phyloP scores from a whole-genome alignment of 2,329 filamentous ascomycete genomes.

The Aulographum hederae region DNA sequence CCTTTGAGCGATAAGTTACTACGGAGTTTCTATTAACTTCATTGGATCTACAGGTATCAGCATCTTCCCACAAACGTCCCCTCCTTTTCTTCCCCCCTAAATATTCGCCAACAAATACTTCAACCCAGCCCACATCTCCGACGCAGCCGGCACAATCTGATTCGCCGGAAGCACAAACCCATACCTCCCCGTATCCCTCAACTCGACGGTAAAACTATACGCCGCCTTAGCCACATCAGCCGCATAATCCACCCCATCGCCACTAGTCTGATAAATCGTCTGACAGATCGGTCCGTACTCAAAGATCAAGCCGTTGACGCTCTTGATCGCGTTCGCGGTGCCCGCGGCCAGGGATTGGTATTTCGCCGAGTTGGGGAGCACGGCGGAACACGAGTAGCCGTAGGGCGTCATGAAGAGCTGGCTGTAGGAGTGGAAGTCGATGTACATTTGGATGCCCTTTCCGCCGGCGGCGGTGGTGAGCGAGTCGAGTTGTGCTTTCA shows the following conservation, averaged over 20 bases:
- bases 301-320: constrained; percentile 30
- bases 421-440: constrained; percentile 47
- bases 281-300: constrained; percentile 32
- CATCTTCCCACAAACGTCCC: too few species aligned
- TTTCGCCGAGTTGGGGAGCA: constrained; percentile 27
- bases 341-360: constrained; percentile 31
- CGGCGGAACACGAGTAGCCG: constrained; percentile 36
- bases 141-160: constrained; percentile 28
- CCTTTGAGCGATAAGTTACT: too few species aligned
- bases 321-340: constrained; percentile 33
- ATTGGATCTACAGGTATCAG: too few species aligned
- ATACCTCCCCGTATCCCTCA: constrained; percentile 28
- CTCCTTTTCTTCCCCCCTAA: constrained; percentile 6
- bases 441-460: constrained; percentile 42
- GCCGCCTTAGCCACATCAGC: constrained; percentile 22
- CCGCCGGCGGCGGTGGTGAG: too few species aligned
- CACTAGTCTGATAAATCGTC: constrained; percentile 41
- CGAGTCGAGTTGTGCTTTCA: constrained; percentile 26
- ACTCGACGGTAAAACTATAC: constrained; percentile 29
- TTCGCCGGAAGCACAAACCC: constrained; percentile 31
- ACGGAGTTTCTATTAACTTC: too few species aligned
- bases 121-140: constrained; percentile 27
- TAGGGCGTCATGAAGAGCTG: constrained; percentile 41
- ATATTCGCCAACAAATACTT: background rate
- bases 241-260: constrained; percentile 26